phyloP scores from a whole-genome alignment of 768 basidiomycete genomes.

The Russula sp. region DNA sequence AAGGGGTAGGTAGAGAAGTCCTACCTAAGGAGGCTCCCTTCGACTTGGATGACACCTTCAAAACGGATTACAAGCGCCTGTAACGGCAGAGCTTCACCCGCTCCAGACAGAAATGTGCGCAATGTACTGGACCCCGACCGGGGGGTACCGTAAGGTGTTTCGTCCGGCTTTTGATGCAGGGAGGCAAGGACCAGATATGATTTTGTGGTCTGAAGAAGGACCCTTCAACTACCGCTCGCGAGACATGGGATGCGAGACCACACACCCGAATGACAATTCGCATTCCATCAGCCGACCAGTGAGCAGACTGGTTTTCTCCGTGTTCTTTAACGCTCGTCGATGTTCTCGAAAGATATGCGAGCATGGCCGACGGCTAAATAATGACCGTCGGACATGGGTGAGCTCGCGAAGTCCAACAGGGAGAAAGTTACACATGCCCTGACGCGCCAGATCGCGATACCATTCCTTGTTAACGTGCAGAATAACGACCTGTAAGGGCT shows the following conservation, averaged over 20 bases:
- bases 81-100: constrained; percentile 71
- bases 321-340: constrained; percentile 72
- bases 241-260: not conserved
- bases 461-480: constrained; percentile 62
- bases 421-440: constrained; percentile 45
- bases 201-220: constrained; percentile 55
- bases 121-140: constrained; percentile 48
- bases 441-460: constrained; percentile 77
- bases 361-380: constrained; percentile 60
- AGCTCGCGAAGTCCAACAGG: not conserved
- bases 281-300: constrained; percentile 81
- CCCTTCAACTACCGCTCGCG: not conserved
- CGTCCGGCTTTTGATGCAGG: constrained; percentile 52
- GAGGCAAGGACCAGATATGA: constrained; percentile 75
- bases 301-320: constrained; percentile 67
- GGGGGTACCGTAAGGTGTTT: constrained; percentile 49
- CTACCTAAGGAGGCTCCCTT: constrained; percentile 69
- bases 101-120: constrained; percentile 66
- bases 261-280: constrained; percentile 76
- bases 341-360: constrained; percentile 72
- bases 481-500: constrained; percentile 77
- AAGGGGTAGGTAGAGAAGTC: constrained; percentile 11
- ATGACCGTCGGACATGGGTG: constrained; percentile 9
- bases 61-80: constrained; percentile 65
- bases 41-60: constrained; percentile 76